Base-by-base conservation (phyloP, 1,139 yeast species). In the Chernovozyma sophiae-reginae region DNA sequence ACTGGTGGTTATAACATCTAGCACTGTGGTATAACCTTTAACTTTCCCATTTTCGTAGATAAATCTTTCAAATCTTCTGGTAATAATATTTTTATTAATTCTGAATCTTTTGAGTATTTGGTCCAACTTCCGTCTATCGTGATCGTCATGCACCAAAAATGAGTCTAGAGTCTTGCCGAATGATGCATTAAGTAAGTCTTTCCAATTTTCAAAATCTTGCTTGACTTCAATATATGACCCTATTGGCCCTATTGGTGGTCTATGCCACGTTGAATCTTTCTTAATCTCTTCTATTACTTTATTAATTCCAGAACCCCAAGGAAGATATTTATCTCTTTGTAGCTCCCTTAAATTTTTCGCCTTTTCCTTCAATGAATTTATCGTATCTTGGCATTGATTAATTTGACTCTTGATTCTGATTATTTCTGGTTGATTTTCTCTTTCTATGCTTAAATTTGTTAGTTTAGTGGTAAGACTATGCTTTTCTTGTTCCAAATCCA, bases 161-260 rank as follows among this genome's bases (percentile, higher is more conserved):
- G 89, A 68, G 32, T 72, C 77, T 14, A 86, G 56, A 0, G 77
- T 58, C 13, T 65, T 60, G 3, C 68, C 66, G 13, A 67, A 54
- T 1, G 66, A 53, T 0, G 75, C 56, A 48, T 86, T 94, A 12
- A 92, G 55, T 3, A 85, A 55, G 15, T 72, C 72, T 6, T 73
- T 62, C 90, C 90, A 90, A 30, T 68, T 57, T n/a, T 68, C 61
- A 45, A 61, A 75, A 15, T 72, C 77, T 2, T 60, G 55, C 46
- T 78, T 84, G 13, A 92, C 64, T 8, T 74, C 67, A 3, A 89
- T 67, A 41, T 65, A 65, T 7, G 68, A 49, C 0, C 97, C 97
- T 1, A 90, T 42, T 0, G 99, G 99, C 0, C 98, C 98, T n/a
- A 85, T 56, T 0, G 95, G 95, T 17, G 48, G 51, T 2, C 54